These are phyloP conservation scores for Suillus tomentosus DNA, from an alignment of 768 basidiomycete species.

Conservation along the genomic window DNA sequence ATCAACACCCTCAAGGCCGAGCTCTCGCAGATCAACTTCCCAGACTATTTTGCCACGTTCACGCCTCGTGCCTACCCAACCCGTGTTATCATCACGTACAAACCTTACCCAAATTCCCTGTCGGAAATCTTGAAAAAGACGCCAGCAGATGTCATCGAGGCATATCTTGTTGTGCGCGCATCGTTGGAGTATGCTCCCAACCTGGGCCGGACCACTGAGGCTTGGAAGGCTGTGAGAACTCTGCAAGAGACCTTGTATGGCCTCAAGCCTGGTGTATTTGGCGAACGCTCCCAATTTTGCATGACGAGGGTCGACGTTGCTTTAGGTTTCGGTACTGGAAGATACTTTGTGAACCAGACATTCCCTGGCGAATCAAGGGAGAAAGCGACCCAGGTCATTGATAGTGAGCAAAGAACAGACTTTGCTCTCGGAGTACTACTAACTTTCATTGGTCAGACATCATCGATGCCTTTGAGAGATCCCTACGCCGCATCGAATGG, in stretches of 20 bases:
- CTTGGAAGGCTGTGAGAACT: constrained; percentile 73
- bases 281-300: constrained; percentile 85
- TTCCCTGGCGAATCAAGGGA: constrained; percentile 78
- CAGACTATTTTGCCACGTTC: constrained; percentile 85
- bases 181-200: constrained; percentile 68
- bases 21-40: constrained; percentile 78
- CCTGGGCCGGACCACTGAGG: constrained; percentile 73
- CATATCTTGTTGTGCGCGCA: constrained; percentile 82
- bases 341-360: constrained; percentile 85
- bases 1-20: constrained; percentile 67
- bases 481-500: constrained; percentile 79
- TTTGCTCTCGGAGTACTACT: neutral
- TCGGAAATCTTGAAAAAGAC: constrained; percentile 70
- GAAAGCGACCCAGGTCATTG: constrained; percentile 84
- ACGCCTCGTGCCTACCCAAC: constrained; percentile 75
- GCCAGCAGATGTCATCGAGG: constrained; percentile 72
- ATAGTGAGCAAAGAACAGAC: constrained; percentile 43
- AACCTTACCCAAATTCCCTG: constrained; percentile 70
- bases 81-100: constrained; percentile 80
- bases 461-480: constrained; percentile 78
- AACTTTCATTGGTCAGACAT: constrained; percentile 53
- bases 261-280: constrained; percentile 82
- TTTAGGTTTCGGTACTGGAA: constrained; percentile 88
- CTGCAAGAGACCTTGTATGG: constrained; percentile 78
- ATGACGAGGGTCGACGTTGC: constrained; percentile 67